Evolutionary conservation across 2,329 filamentous ascomycete species (phyloP), one percentile per base, ranked within the genome.

Genomic region (Onygenales sp.): DNA sequence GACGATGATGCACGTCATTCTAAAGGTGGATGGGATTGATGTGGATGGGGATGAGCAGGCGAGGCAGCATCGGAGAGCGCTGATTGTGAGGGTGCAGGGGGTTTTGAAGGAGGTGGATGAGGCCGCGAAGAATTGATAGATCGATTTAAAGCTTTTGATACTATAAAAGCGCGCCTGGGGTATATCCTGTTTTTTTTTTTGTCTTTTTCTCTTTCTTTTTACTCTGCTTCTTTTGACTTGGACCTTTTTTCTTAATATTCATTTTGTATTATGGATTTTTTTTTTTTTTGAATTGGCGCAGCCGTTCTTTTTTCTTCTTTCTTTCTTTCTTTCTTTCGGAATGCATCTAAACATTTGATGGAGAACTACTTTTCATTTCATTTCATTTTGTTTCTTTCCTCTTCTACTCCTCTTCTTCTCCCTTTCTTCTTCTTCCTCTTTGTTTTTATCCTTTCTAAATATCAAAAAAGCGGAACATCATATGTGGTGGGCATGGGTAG

Each of bases 11-110:
- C 70, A 75, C 58, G 63, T 75, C 13, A 61, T 74, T 47, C 54
- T 76, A 53, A 74, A 74, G 77, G 68, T 94, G 4, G 86, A 91
- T 61, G 81, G 87, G 6, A 72, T 96, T 10, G 85, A 93, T 58
- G 73, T 75, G 2, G 88, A 94, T 61, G 83, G 87, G 66, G 67
- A 77, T 5, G 80, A 83, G 56, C 76, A 84, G 5, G 65, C 78
- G 49, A 71, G 75, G 7, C 65, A 75, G 43, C 81, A 84, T 58
- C 67, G 66, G 58, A 73, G 66, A 54, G 67, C 65, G 6, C 61
- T 76, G 39, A 68, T 76, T 42, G 69, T 64, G 51, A 70, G 74
- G 54, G 67, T 71, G 8, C 70, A 76, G 58, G 61, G 57, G 14
- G 58, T 64, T n/a, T 61, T 74, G 50, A 66, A 61, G 44, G 60